Evolutionary conservation across 768 basidiomycete species (phyloP).

Genomic region (Termitomyces titanicus): DNA sequence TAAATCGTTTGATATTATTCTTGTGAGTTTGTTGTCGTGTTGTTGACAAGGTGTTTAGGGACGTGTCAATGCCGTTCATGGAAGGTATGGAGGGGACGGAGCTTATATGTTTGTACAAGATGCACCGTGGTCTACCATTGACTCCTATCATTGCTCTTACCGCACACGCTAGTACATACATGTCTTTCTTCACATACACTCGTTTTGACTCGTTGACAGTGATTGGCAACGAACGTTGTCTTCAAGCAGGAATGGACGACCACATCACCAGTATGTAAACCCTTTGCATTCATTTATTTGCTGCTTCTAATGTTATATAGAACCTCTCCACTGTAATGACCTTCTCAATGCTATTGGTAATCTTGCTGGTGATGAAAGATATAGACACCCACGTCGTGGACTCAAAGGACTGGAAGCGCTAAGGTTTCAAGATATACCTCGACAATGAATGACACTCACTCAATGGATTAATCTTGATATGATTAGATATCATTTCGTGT

Average conservation of each 20-base stretch:
- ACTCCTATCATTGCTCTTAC: conserved; percentile 96
- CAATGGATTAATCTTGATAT: no score
- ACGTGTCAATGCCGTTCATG: conserved; percentile 98
- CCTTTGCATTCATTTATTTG: conserved; percentile 1
- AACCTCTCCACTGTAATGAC: conserved; percentile 76
- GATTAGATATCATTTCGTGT: no score
- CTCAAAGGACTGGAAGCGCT: conserved; percentile 5
- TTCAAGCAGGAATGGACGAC: conserved; percentile 62
- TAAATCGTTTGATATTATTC: conserved; percentile 86
- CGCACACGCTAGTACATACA: conserved; percentile 86
- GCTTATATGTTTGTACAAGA: conserved; percentile 83
- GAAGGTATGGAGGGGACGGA: conserved; percentile 98
- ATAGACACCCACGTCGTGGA: conserved; percentile 27
- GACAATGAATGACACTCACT: background rate
- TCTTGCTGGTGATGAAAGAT: conserved; percentile 62
- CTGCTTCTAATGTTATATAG: conserved; percentile 29
- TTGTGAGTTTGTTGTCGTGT: conserved; percentile 51
- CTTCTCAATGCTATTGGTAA: conserved; percentile 80
- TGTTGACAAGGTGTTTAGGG: conserved; percentile 34
- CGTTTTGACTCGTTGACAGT: conserved; percentile 39
- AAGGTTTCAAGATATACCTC: background rate
- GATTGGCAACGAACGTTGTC: conserved; percentile 67
- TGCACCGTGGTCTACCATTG: conserved; percentile 52
- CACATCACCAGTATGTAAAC: conserved; percentile 69
- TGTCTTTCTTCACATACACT: background rate